Evolutionary conservation across 345 rosid species (phyloP).

Genomic region (Eucalyptus tenuipes): DNA sequence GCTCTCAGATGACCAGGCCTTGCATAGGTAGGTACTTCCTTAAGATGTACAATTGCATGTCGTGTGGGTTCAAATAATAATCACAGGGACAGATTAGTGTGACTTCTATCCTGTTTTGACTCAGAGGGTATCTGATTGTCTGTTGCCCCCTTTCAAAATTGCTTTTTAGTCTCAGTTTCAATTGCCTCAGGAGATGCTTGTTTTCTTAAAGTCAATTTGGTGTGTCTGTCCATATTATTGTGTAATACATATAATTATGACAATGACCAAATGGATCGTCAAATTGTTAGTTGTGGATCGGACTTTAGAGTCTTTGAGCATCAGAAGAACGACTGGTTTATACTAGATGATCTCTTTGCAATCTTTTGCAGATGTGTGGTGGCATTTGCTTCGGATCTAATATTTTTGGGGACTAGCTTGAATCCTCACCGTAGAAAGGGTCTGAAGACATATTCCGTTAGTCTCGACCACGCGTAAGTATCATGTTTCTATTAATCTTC

Average conservation of each 20-base stretch:
- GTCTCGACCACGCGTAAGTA: conserved; percentile 93
- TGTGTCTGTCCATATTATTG: neutral
- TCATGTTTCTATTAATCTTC: neutral
- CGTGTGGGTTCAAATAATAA: neutral
- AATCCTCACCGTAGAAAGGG: conserved; percentile 84
- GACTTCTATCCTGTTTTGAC: neutral
- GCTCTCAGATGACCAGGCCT: conserved; percentile 90
- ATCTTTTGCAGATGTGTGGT: conserved; percentile 67
- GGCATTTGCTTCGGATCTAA: conserved; percentile 82
- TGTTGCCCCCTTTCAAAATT: neutral
- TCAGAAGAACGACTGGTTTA: neutral
- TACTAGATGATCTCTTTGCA: neutral
- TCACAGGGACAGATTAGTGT: neutral
- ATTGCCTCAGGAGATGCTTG: neutral
- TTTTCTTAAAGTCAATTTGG: neutral
- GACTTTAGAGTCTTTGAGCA: neutral
- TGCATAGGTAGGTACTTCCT: conserved; percentile 57
- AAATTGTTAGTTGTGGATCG: neutral
- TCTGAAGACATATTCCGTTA: conserved; percentile 42
- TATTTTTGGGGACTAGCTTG: conserved; percentile 61
- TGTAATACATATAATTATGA: neutral
- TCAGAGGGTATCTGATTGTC: neutral
- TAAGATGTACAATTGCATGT: neutral
- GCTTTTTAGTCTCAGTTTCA: neutral
- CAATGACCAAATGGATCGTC: neutral